Evolutionary conservation across 169 alveolate species (phyloP).

Genomic region (Plasmodium knowlesi): DNA sequence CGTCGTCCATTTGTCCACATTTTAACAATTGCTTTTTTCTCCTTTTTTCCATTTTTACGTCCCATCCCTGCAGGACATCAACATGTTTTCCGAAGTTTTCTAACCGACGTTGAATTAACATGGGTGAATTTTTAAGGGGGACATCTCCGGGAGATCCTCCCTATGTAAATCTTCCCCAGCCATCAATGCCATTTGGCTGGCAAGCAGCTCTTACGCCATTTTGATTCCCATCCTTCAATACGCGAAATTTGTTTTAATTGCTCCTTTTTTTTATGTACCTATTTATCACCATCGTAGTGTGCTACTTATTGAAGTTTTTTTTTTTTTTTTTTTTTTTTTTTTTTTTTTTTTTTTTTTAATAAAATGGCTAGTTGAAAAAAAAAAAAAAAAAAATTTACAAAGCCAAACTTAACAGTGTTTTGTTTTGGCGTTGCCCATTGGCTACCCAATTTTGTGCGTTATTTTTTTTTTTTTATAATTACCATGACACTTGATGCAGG

Average conservation of each 20-base stretch:
- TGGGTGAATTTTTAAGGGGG: background rate
- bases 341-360: background rate
- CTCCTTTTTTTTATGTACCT: background rate
- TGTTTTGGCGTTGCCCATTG: background rate
- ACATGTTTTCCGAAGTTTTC: slow-evolving; percentile 63
- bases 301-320: background rate
- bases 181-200: too few relatives aligned
- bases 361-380: too few relatives aligned
- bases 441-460: background rate
- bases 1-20: background rate
- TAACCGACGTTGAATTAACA: background rate
- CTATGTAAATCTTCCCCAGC: background rate
- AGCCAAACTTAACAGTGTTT: background rate
- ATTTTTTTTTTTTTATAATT: too few relatives aligned
- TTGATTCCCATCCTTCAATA: too few relatives aligned
- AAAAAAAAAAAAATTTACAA: background rate
- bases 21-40: background rate
- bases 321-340: background rate
- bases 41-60: background rate
- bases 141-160: background rate
- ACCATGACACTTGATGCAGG: background rate
- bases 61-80: slow-evolving; percentile 31
- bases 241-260: background rate
- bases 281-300: background rate
- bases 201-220: too few relatives aligned